These are phyloP conservation scores for Penicillium crystallinum DNA, from an alignment of 495 filamentous ascomycete genomes.

Conservation along the genomic window DNA sequence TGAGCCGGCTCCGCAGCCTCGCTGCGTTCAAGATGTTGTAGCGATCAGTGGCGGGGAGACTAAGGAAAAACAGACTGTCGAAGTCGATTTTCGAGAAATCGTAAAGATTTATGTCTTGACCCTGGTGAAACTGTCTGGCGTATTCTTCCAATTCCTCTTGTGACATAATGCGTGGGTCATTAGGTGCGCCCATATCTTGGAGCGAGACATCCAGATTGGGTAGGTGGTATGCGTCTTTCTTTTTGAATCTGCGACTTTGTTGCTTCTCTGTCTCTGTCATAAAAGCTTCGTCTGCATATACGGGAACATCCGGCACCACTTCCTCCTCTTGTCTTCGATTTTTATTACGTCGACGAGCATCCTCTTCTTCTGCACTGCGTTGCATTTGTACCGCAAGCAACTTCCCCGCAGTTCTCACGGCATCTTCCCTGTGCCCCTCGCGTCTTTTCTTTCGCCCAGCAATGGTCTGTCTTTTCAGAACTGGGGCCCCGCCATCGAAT, in stretches of 20 bases:
- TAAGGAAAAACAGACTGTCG: constrained; percentile 85
- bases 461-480: constrained; percentile 88
- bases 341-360: constrained; percentile 51
- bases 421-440: constrained; percentile 91
- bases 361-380: constrained; percentile 76
- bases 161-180: constrained; percentile 93
- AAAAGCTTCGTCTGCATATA: constrained; percentile 83
- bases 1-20: constrained; percentile 72
- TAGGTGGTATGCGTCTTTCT: constrained; percentile 90
- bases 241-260: constrained; percentile 72
- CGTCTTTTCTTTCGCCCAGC: constrained; percentile 68
- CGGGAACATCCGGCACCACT: constrained; percentile 64
- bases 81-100: constrained; percentile 99
- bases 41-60: constrained; percentile 80
- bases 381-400: constrained; percentile 91
- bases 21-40: constrained; percentile 98
- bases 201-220: constrained; percentile 74
- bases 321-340: constrained; percentile 55
- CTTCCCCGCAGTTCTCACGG: constrained; percentile 80
- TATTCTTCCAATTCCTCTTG: constrained; percentile 90
- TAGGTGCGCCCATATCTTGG: constrained; percentile 77
- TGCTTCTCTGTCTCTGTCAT: constrained; percentile 75
- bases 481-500: constrained; percentile 92
- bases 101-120: constrained; percentile 96
- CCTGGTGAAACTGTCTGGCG: constrained; percentile 81